Conservation (phyloP, 1,284 basidiomycete genomes). For the Spongispora temasekensis region DNA sequence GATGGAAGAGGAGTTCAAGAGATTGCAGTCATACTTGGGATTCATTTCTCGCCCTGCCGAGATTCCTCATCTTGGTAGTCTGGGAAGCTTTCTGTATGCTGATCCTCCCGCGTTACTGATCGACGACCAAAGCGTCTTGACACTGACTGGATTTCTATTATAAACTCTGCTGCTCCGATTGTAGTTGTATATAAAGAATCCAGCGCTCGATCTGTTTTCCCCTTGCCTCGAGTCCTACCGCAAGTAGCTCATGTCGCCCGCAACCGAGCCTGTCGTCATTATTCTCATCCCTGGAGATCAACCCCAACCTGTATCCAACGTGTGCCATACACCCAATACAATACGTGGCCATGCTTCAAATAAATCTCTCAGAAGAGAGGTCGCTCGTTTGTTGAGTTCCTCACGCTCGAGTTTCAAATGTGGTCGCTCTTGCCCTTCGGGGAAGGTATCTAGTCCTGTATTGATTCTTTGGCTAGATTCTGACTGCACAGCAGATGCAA, state of each 20-base stretch:
- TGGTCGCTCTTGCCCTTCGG: not conserved
- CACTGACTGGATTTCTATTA: not conserved
- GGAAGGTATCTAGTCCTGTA: not conserved
- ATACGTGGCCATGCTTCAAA: not conserved
- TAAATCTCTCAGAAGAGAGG: not conserved
- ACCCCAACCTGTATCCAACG: not conserved
- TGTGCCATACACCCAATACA: not conserved
- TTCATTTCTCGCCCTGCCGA: not conserved
- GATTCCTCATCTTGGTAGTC: not conserved
- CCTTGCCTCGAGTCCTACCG: not conserved
- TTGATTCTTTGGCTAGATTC: not conserved
- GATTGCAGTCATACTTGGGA: not conserved
- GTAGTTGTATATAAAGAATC: not conserved
- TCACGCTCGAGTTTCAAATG: not conserved
- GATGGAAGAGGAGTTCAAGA: not conserved
- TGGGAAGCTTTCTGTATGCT: not conserved
- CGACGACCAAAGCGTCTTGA: not conserved
- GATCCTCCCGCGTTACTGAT: not conserved
- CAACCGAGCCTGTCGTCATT: not conserved
- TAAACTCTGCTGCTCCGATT: conserved; percentile 1
- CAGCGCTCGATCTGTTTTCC: not conserved
- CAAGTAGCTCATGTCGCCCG: not conserved
- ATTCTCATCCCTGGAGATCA: not conserved
- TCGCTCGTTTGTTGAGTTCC: not conserved
- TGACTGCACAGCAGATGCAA: not conserved